phyloP scores from a whole-genome alignment of 768 basidiomycete genomes.

The Leccinum rimulosum region DNA sequence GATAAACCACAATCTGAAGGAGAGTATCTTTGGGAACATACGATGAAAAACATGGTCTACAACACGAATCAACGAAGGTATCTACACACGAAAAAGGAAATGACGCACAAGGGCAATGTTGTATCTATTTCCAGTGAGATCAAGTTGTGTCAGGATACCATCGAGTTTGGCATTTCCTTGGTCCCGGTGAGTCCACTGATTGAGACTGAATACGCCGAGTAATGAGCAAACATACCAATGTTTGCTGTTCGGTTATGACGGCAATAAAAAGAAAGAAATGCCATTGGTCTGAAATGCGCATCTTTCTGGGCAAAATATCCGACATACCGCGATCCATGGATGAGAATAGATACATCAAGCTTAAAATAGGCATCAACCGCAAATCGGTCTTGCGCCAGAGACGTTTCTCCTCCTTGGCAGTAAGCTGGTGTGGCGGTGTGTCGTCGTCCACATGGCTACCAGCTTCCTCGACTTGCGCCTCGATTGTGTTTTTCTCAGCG shows the following conservation, averaged over 20 bases:
- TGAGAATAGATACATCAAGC: conserved; percentile 58
- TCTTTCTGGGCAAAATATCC: not conserved
- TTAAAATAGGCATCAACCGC: conserved; percentile 55
- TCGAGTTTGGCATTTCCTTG: conserved; percentile 63
- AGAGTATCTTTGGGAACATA: conserved; percentile 30
- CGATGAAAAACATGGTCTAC: conserved; percentile 72
- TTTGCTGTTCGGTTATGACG: conserved; percentile 40
- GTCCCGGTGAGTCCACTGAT: not conserved
- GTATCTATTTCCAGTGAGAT: conserved; percentile 57
- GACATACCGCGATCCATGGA: conserved; percentile 60
- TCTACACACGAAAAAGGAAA: not conserved
- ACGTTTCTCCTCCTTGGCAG: conserved; percentile 44
- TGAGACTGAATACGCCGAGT: not conserved
- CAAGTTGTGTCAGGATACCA: conserved; percentile 54
- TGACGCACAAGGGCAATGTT: conserved; percentile 59
- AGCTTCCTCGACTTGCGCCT: not conserved
- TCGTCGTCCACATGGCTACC: not conserved
- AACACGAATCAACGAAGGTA: not conserved
- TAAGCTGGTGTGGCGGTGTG: conserved; percentile 4
- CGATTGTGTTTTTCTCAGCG: not conserved
- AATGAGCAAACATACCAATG: conserved; percentile 41
- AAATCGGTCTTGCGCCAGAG: conserved; percentile 60
- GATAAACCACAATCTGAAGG: not conserved
- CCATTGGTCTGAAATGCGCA: not conserved
- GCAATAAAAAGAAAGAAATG: not conserved